Percentiles rank a stretch among this genome's conserved stretches.
Evolutionary conservation across 2,329 filamentous ascomycete species (phyloP).

Genomic region (Colletotrichum sp.): DNA sequence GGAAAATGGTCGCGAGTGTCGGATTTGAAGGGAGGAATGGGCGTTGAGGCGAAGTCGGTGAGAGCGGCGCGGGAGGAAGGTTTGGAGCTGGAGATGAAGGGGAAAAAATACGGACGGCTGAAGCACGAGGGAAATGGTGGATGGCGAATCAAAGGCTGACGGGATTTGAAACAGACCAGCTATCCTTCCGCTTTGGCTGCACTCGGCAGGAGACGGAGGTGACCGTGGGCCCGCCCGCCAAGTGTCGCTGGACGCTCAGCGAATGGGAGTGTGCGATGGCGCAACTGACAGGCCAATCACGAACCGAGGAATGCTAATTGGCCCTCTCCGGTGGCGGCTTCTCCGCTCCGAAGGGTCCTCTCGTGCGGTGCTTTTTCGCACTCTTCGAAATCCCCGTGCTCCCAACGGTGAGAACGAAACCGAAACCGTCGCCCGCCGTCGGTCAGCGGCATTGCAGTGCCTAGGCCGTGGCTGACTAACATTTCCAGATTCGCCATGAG

Average conservation of each 20-base stretch:
- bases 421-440: neutral
- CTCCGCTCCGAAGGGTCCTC: neutral
- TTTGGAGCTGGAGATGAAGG: neutral
- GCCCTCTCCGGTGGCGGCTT: conserved; percentile 5
- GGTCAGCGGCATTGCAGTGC: neutral
- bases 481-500: neutral
- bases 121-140: neutral
- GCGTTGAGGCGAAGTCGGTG: neutral
- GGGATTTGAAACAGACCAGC: conserved; percentile 17
- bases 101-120: neutral
- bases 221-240: conserved; percentile 3
- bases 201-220: conserved; percentile 19
- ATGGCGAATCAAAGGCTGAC: neutral
- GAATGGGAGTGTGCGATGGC: conserved; percentile 5
- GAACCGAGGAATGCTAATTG: conserved; percentile 3
- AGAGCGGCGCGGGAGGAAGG: neutral
- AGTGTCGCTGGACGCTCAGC: neutral
- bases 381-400: neutral
- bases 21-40: neutral
- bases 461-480: neutral
- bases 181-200: conserved; percentile 8
- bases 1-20: neutral
- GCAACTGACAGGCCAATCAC: conserved; percentile 2
- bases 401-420: neutral
- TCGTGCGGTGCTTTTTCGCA: neutral